A percentile compares a stretch with the other conserved stretches of the same genome.
These are phyloP conservation scores for Kodamaea sagamina DNA, from an alignment of 805 yeast genomes.

Conservation along the genomic window DNA sequence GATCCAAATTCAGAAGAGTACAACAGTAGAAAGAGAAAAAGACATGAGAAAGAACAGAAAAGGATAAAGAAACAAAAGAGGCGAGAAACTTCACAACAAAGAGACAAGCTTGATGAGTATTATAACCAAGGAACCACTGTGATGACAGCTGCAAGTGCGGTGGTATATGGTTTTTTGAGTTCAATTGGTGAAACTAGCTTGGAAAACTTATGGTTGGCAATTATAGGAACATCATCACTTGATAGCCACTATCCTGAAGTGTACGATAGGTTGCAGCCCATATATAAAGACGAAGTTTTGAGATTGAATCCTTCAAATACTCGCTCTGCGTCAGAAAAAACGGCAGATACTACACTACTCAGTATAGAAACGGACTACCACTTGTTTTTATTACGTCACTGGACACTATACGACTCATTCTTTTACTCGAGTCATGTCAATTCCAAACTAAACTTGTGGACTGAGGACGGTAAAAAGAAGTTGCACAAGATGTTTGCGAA, in stretches of 20 bases:
- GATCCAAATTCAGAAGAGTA: conserved; percentile 9
- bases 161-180: conserved; percentile 76
- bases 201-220: conserved; percentile 78
- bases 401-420: conserved; percentile 90
- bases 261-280: conserved; percentile 69
- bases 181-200: conserved; percentile 78
- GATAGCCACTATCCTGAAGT: conserved; percentile 73
- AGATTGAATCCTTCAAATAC: conserved; percentile 53
- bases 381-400: conserved; percentile 82
- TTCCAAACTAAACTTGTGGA: conserved; percentile 84
- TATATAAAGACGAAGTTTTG: conserved; percentile 78
- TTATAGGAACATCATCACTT: conserved; percentile 83
- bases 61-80: conserved; percentile 42
- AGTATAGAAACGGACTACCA: conserved; percentile 81
- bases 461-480: conserved; percentile 84
- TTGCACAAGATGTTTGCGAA: conserved; percentile 90
- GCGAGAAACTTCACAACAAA: conserved; percentile 45
- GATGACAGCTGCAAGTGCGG: conserved; percentile 72
- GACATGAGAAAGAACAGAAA: conserved; percentile 13
- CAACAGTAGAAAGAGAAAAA: conserved; percentile 31
- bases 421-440: conserved; percentile 89
- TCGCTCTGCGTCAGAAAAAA: conserved; percentile 23
- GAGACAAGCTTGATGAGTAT: conserved; percentile 66
- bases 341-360: conserved; percentile 49
- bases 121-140: conserved; percentile 83